These are phyloP conservation scores for Pyrenula aspistea DNA, from an alignment of 495 filamentous ascomycete genomes.

Conservation along the genomic window DNA sequence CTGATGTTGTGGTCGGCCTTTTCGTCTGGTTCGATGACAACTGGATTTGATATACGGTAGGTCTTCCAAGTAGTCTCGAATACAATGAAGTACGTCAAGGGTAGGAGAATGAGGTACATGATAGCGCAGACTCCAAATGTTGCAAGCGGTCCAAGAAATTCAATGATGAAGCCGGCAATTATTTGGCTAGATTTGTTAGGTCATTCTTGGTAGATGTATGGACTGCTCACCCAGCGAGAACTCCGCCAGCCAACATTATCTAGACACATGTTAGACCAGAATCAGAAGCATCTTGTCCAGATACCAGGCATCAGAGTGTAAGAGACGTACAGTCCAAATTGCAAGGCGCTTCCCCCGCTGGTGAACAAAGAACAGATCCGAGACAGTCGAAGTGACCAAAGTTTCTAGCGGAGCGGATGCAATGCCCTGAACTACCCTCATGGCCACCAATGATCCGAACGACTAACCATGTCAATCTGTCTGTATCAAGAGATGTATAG, in stretches of 20 bases:
- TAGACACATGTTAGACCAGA: background rate
- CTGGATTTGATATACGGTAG: background rate
- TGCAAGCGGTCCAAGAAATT: background rate
- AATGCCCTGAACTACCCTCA: slow-evolving; percentile 32
- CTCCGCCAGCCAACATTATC: background rate
- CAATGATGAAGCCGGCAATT: background rate
- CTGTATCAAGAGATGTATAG: no score
- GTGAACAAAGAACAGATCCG: slow-evolving; percentile 52
- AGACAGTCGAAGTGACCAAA: slow-evolving; percentile 41
- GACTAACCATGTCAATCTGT: slow-evolving; percentile 7
- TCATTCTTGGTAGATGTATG: background rate
- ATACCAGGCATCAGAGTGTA: no score
- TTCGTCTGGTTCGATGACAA: background rate
- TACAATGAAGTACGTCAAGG: background rate
- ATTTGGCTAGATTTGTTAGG: background rate
- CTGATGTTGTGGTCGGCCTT: background rate
- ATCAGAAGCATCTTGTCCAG: background rate
- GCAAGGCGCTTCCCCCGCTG: slow-evolving; percentile 53
- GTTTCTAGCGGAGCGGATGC: slow-evolving; percentile 48
- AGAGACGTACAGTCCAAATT: slow-evolving; percentile 12
- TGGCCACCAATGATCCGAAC: slow-evolving; percentile 11
- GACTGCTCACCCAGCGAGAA: background rate
- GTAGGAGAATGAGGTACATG: background rate
- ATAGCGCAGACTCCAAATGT: background rate
- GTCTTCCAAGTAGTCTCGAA: background rate